Base-by-base conservation (phyloP, 2,329 filamentous ascomycete genomes). In the Chaetomiaceae sp. region DNA sequence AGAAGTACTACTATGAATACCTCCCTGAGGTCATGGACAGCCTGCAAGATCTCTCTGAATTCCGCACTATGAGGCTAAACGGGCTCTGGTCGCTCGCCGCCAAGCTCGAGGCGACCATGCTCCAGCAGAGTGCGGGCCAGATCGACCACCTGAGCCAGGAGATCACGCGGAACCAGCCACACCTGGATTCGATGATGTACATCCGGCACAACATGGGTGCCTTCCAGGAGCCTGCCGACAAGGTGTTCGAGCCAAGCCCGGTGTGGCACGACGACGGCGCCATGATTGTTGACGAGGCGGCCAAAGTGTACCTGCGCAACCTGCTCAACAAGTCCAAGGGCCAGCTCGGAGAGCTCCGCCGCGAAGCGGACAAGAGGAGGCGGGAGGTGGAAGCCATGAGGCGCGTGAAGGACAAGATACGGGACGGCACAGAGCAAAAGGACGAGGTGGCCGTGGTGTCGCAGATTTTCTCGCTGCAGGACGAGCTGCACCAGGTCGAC, bases 161-260 rank as follows among this genome's bases (percentile, higher is more conserved):
- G 62, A 93, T 98, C 40, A 79, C 84, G 11, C 80, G 91, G 48
- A 98, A 98, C 62, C 78, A 86, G 51, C 93, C 93, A 9, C 77
- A 85, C 37, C 76, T 98, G 33, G 94, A 98, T 66, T 95, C 89
- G 17, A 88, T 95, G 76, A 98, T 98, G 93, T 98, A 96, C 65
- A 83, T 95, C 47, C 83, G 86, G 51, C 93, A 98, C 70, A 98
- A 98, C 61, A 81, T 86, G 57, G 78, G 79, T 19, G 70, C 77
- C 42, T 95, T 87, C 75, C 82, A 88, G 60, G 91, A 97, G 60
- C 93, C 93, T 1, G 60, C 78, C 1, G 85, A 96, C 66, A 86
- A 93, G 66, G 72, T 71, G 10, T 98, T 98, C 58, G 93, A 98
- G 65, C 86, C 93, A 1, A 95, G 90, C 62, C 91, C 93, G 0